These are phyloP conservation scores for Cladorrhinum samala DNA, from an alignment of 495 filamentous ascomycete species.

Conservation along the genomic window DNA sequence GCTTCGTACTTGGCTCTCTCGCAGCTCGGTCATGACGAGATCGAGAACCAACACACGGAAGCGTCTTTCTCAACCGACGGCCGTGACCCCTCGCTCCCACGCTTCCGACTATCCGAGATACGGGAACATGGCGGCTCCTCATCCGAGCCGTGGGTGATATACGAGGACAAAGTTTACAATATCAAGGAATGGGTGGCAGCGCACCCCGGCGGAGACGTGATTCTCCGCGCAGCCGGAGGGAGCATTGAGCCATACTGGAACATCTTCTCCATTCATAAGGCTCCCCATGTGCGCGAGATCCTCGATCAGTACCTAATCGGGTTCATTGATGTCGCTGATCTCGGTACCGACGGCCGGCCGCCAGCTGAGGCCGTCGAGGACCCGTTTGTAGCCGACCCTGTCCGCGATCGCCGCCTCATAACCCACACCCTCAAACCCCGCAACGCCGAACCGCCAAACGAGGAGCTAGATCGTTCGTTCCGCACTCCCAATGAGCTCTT, in stretches of 20 bases:
- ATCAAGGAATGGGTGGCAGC: constrained; percentile 53
- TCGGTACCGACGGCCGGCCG: constrained; percentile 41
- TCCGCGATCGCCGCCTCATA: constrained; percentile 41
- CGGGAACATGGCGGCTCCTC: constrained; percentile 43
- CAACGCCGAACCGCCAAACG: constrained; percentile 51
- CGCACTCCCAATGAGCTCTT: constrained; percentile 50
- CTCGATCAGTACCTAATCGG: constrained; percentile 51
- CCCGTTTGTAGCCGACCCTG: constrained; percentile 49
- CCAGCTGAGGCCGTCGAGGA: constrained; percentile 44
- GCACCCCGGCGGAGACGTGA: constrained; percentile 57
- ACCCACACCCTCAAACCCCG: constrained; percentile 45
- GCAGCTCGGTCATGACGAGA: constrained; percentile 10
- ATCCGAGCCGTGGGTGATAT: constrained; percentile 44
- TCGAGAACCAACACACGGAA: neutral
- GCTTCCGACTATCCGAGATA: constrained; percentile 44
- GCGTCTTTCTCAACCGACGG: constrained; percentile 12
- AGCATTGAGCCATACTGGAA: constrained; percentile 58
- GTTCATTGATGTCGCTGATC: constrained; percentile 43
- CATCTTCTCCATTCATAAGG: constrained; percentile 56
- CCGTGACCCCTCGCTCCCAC: constrained; percentile 34
- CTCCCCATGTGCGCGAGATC: constrained; percentile 51
- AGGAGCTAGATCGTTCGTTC: constrained; percentile 39
- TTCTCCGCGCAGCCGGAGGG: constrained; percentile 51
- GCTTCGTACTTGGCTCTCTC: constrained; percentile 17
- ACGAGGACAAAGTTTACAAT: constrained; percentile 50